phyloP scores from a whole-genome alignment of 2,329 filamentous ascomycete genomes.

The Ophiostoma sp. region DNA sequence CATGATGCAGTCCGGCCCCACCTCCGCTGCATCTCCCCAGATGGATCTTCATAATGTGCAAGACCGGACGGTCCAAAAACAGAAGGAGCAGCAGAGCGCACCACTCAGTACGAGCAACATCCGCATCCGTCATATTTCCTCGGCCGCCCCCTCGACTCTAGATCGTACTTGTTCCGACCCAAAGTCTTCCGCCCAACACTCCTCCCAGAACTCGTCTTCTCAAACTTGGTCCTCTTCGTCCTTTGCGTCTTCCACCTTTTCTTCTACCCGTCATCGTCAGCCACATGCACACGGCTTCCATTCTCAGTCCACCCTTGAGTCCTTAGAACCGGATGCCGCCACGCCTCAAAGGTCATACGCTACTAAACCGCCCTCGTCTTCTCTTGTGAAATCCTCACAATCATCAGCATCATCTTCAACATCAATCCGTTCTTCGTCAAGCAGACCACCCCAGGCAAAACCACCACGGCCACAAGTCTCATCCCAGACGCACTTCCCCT shows the following conservation, averaged over 20 bases:
- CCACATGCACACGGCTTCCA: neutral
- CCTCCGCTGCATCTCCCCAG: slow-evolving; percentile 14
- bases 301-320: neutral
- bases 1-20: slow-evolving; percentile 18
- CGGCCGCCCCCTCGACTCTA: neutral
- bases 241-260: no score
- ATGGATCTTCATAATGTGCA: slow-evolving; percentile 10
- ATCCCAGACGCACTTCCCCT: neutral
- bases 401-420: neutral
- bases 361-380: neutral
- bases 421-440: neutral
- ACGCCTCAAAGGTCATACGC: neutral
- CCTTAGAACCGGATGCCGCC: neutral
- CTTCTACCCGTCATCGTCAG: neutral
- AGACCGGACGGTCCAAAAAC: neutral
- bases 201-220: neutral
- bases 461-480: neutral
- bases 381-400: no score
- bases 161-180: neutral
- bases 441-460: neutral
- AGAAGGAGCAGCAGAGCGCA: neutral
- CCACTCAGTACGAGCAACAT: neutral
- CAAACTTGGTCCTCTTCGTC: neutral
- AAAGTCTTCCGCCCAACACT: no score
- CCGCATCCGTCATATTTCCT: slow-evolving; percentile 5